Evolutionary conservation across 2,329 filamentous ascomycete species (phyloP).

Genomic region (Acrocalymma vagum): DNA sequence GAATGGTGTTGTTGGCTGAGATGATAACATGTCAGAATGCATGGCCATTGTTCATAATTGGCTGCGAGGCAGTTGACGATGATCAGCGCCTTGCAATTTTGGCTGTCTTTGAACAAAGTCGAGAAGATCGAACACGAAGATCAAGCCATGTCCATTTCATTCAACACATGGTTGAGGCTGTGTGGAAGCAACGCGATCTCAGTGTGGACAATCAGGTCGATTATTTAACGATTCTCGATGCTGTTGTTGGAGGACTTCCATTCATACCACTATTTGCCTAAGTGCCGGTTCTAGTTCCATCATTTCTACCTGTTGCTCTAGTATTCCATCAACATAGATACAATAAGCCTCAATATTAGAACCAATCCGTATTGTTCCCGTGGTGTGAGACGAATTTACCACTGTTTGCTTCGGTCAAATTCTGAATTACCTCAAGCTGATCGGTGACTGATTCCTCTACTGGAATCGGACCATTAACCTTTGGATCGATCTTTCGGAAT

Average conservation of each 20-base stretch:
- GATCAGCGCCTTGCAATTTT: slow-evolving; percentile 19
- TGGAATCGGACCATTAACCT: slow-evolving; percentile 12
- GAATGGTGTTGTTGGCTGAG: slow-evolving; percentile 16
- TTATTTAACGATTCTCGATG: slow-evolving; percentile 19
- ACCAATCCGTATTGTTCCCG: slow-evolving; percentile 12
- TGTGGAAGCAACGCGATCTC: slow-evolving; percentile 22
- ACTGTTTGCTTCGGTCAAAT: slow-evolving; percentile 16
- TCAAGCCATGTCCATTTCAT: slow-evolving; percentile 18
- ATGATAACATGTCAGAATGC: slow-evolving; percentile 20
- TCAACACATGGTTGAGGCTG: slow-evolving; percentile 16
- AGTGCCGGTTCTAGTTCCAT: slow-evolving; percentile 6
- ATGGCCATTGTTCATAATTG: slow-evolving; percentile 20
- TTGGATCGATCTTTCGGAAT: slow-evolving; percentile 19
- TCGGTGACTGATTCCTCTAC: slow-evolving; percentile 15
- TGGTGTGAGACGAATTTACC: slow-evolving; percentile 20
- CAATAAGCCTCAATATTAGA: slow-evolving; percentile 12
- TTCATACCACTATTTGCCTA: slow-evolving; percentile 21
- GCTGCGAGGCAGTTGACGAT: slow-evolving; percentile 17
- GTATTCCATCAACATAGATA: slow-evolving; percentile 7
- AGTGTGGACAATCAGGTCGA: slow-evolving; percentile 16
- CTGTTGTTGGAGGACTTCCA: slow-evolving; percentile 17
- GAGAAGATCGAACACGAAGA: slow-evolving; percentile 17
- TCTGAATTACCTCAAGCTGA: slow-evolving; percentile 14
- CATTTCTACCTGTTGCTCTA: background rate
- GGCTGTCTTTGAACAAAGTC: slow-evolving; percentile 17